Base-by-base conservation (phyloP, 208 protist species). In the Crithidia expoeki region DNA sequence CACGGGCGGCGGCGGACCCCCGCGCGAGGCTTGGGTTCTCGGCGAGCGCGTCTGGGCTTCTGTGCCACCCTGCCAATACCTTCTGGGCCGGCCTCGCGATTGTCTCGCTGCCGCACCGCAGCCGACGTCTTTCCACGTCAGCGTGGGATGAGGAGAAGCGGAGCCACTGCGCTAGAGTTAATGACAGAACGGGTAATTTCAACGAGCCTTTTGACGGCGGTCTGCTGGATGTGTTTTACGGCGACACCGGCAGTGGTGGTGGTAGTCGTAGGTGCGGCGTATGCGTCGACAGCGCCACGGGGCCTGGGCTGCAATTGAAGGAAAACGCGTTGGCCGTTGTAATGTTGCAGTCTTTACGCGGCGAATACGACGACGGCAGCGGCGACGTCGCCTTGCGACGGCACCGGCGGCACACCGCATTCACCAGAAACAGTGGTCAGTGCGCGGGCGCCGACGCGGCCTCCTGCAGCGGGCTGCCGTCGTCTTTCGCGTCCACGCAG, bases 271-370 rank as follows among this genome's bases (percentile, higher is more conserved):
- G 28, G 33, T n/a, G 11, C 2, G 7, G 16, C 9, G 52, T 23
- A 53, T 50, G 50, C 6, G 52, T 16, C 1, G 51, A 49, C 36
- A 17, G 25, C 21, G 57, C 3, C 2, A 36, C 4, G 33, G 42
- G 28, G n/a, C 32, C 42, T 17, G 65, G 63, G 16, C 63, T 51
- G 14, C 42, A 63, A 33, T 61, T 84, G 46, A 79, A 82, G 76
- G 80, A 85, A 57, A 85, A 82, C 72, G 40, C 62, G 2, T 42
- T 85, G 19, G 80, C 80, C 21, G 72, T 52, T 12, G 55, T 63
- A 56, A 79, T 85, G 62, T 58, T 79, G 76, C 72, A 85, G 76
- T 76, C 80, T 2, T 25, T 78, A 28, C 44, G 53, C 12, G 56
- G 32, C 19, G 56, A 62, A 36, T 49, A 36, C 57, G 42, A 42